phyloP scores from a whole-genome alignment of 192 early-diverging fungal genomes.

The Coemansia erecta region DNA sequence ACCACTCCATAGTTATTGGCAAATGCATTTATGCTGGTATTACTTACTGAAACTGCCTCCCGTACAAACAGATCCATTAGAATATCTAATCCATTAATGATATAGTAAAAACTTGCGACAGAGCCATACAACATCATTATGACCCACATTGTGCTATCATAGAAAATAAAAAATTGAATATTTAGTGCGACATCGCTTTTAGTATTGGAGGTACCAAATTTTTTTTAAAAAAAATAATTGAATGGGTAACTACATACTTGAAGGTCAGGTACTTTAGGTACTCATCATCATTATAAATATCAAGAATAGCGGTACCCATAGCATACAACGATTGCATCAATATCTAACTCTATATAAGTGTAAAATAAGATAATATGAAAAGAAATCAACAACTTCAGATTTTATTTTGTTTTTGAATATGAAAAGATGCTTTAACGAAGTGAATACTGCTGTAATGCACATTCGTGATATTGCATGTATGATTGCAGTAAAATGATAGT shows the following conservation, averaged over 20 bases:
- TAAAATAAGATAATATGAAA: not conserved
- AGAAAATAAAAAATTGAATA: not conserved
- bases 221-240: no score
- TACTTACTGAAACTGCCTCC: constrained; percentile 28
- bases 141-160: constrained; percentile 37
- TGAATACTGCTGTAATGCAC: no score
- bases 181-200: no score
- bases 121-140: constrained; percentile 47
- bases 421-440: not conserved
- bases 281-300: constrained; percentile 16
- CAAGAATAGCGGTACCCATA: constrained; percentile 13
- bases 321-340: not conserved
- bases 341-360: not conserved
- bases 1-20: no score
- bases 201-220: no score
- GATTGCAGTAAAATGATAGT: no score
- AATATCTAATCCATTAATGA: constrained; percentile 18
- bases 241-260: constrained; percentile 20
- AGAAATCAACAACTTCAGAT: not conserved
- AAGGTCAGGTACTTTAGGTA: constrained; percentile 27
- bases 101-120: constrained; percentile 23
- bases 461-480: no score
- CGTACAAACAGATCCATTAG: constrained; percentile 41
- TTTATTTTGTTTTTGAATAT: not conserved
- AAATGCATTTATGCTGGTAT: not conserved